These are phyloP conservation scores for Amaranthus cruentus DNA, from an alignment of 148 eudicot genomes.

Conservation along the genomic window DNA sequence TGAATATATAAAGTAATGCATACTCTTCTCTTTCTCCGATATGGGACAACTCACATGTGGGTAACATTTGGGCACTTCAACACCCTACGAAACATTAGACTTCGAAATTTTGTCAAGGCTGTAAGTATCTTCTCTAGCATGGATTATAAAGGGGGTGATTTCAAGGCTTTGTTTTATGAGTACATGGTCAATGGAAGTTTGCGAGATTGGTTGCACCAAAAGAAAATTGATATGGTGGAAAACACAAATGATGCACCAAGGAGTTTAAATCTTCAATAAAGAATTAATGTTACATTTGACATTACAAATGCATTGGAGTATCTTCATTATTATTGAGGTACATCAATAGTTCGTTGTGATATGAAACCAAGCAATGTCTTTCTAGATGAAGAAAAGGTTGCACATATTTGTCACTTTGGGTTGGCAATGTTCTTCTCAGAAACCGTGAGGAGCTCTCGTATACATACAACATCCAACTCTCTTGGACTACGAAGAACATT, in stretches of 20 bases:
- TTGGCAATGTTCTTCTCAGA: slow-evolving; percentile 27
- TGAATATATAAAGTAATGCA: too few relatives aligned
- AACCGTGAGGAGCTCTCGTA: not conserved
- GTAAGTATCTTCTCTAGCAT: slow-evolving; percentile 19
- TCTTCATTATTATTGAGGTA: slow-evolving; percentile 25
- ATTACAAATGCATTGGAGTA: slow-evolving; percentile 40
- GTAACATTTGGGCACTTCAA: slow-evolving; percentile 10
- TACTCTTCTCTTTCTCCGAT: too few relatives aligned
- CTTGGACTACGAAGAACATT: slow-evolving; percentile 23
- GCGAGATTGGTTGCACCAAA: slow-evolving; percentile 21
- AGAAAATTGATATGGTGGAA: not conserved
- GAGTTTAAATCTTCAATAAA: not conserved
- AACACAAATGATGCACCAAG: not conserved
- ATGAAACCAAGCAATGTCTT: slow-evolving; percentile 40
- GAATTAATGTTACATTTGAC: slow-evolving; percentile 21
- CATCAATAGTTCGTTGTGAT: slow-evolving; percentile 33
- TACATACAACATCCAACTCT: not conserved
- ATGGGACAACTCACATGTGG: too few relatives aligned
- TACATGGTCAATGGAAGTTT: slow-evolving; percentile 24
- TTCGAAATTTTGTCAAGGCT: slow-evolving; percentile 21
- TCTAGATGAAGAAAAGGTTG: slow-evolving; percentile 33
- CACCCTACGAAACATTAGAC: slow-evolving; percentile 11
- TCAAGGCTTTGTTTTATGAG: slow-evolving; percentile 22
- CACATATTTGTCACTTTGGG: slow-evolving; percentile 42
- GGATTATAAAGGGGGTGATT: slow-evolving; percentile 19